Conservation (phyloP, 202 grass and related monocot genomes). For the Cymbopogon flexuosus region DNA sequence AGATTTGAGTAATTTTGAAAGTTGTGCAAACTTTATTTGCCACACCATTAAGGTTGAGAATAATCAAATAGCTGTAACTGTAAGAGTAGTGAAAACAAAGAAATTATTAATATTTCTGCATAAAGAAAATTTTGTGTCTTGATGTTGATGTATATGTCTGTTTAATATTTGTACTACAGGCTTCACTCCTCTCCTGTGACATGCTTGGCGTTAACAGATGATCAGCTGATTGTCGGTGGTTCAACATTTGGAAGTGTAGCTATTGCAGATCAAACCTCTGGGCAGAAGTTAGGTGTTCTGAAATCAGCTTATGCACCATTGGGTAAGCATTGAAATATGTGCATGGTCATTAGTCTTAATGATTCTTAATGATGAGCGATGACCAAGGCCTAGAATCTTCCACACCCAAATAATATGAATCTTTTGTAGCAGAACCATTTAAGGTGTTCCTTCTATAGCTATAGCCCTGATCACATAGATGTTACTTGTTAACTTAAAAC, state of each 20-base stretch:
- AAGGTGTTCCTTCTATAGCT: background rate
- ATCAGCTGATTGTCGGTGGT: slow-evolving; percentile 78
- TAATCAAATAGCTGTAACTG: background rate
- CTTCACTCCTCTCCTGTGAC: slow-evolving; percentile 75
- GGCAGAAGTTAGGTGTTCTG: slow-evolving; percentile 64
- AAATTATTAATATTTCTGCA: background rate
- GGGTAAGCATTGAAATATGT: slow-evolving; percentile 37
- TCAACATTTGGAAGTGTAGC: slow-evolving; percentile 85
- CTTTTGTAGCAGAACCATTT: background rate
- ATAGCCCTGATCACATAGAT: background rate
- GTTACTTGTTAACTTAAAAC: background rate
- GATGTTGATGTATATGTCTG: background rate
- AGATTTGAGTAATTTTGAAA: background rate
- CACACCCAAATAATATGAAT: background rate
- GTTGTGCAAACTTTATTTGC: background rate
- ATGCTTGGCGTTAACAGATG: slow-evolving; percentile 71
- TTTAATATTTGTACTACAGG: slow-evolving; percentile 44
- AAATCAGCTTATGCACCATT: slow-evolving; percentile 73
- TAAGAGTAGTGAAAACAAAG: background rate
- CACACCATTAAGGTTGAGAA: background rate
- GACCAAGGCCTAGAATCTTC: background rate
- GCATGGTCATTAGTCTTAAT: background rate
- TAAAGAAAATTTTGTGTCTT: background rate
- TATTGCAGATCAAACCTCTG: slow-evolving; percentile 78
- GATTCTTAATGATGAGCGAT: background rate